phyloP scores from a whole-genome alignment of 495 filamentous ascomycete species.

The Saxophila tyrrhenica region DNA sequence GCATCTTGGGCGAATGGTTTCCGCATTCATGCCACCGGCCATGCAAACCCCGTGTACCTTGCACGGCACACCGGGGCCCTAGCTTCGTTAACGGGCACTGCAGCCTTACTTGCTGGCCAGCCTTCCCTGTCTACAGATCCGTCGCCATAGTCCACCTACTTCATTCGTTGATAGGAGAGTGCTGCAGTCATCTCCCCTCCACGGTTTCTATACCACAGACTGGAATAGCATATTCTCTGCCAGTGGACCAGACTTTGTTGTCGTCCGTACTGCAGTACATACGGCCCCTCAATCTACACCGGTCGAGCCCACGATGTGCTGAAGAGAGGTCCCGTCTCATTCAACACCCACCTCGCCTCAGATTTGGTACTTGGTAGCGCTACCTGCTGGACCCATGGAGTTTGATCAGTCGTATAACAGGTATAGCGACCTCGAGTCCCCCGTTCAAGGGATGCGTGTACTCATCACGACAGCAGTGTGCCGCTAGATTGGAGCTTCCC shows the following conservation, averaged over 20 bases:
- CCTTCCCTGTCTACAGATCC: background rate
- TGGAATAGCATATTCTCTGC: too few relatives aligned
- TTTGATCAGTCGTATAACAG: constrained; percentile 14
- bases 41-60: constrained; percentile 10
- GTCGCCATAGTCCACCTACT: background rate
- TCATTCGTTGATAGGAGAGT: background rate
- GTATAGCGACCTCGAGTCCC: constrained; percentile 2
- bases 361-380: too few relatives aligned
- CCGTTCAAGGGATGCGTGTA: background rate
- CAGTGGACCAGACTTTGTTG: too few relatives aligned
- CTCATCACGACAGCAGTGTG: constrained; percentile 2
- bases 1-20: background rate
- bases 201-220: too few relatives aligned
- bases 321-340: background rate
- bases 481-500: constrained; percentile 29
- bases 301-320: background rate
- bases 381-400: constrained; percentile 9
- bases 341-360: background rate
- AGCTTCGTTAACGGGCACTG: background rate
- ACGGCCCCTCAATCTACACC: background rate
- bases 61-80: constrained; percentile 8
- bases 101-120: background rate
- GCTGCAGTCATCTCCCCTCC: background rate
- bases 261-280: background rate
- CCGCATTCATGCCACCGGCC: background rate